A percentile compares a stretch with the other conserved stretches of the same genome.
phyloP scores from a whole-genome alignment of 371 early-diverging fungal genomes.

The Apophysomyces ossiformis region DNA sequence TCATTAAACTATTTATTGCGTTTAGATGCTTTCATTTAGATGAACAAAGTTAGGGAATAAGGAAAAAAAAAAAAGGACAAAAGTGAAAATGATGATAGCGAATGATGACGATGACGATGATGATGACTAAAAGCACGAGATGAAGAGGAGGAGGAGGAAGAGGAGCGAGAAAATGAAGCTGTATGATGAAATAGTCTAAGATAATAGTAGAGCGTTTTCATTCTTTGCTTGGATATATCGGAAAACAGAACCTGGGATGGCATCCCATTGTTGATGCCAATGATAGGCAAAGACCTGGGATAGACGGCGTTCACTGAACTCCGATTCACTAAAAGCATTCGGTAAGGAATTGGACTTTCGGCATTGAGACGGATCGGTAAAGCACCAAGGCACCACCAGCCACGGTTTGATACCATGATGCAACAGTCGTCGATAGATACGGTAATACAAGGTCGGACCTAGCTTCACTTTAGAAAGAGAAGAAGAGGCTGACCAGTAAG shows the following conservation, averaged over 20 bases:
- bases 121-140: no score
- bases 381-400: constrained; percentile 55
- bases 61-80: background rate
- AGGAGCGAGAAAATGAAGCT: background rate
- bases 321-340: constrained; percentile 7
- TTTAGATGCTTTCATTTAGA: no score
- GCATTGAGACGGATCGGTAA: constrained; percentile 47
- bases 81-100: background rate
- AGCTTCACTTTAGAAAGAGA: background rate
- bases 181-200: background rate
- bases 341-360: constrained; percentile 26
- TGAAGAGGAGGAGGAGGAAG: background rate
- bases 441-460: constrained; percentile 26
- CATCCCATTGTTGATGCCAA: constrained; percentile 14
- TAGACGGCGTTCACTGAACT: constrained; percentile 1
- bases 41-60: no score
- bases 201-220: background rate
- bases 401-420: constrained; percentile 40
- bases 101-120: no score
- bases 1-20: no score
- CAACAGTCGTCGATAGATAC: constrained; percentile 35
- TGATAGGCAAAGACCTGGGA: constrained; percentile 23
- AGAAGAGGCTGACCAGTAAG: no score
- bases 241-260: background rate
- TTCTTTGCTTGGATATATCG: background rate